Conservation (phyloP, 352 stramenopile species). For the Pilasporangium apinafurcum region DNA sequence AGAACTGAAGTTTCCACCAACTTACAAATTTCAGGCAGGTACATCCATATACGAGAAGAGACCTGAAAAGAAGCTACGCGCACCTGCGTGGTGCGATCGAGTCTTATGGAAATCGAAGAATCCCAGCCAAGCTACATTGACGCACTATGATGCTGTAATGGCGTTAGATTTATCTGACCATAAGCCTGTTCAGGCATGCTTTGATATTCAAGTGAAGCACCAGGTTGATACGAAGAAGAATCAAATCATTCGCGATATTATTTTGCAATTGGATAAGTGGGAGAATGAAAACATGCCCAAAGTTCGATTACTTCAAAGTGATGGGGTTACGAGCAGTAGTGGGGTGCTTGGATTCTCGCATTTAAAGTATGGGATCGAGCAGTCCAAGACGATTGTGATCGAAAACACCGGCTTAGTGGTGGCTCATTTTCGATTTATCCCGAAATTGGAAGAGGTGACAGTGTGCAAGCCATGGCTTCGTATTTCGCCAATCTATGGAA, state of each 20-base stretch:
- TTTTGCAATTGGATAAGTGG: conserved; percentile 93
- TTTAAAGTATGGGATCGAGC: conserved; percentile 57
- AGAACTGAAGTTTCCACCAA: conserved; percentile 89
- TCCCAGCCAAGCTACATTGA: conserved; percentile 37
- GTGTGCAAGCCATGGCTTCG: conserved; percentile 93
- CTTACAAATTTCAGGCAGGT: conserved; percentile 97
- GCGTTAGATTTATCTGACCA: conserved; percentile 97
- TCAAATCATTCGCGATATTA: conserved; percentile 90
- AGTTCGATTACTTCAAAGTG: conserved; percentile 69
- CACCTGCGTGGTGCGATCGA: conserved; percentile 95
- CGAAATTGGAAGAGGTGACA: conserved; percentile 77
- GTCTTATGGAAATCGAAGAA: conserved; percentile 77
- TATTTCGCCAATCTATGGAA: conserved; percentile 84
- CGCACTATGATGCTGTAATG: conserved; percentile 86
- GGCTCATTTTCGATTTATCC: conserved; percentile 93
- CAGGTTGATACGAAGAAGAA: conserved; percentile 88
- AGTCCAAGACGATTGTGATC: conserved; percentile 58
- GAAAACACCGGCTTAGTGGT: conserved; percentile 93
- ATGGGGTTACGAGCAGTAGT: conserved; percentile 29
- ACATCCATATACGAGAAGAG: conserved; percentile 95
- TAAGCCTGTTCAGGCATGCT: conserved; percentile 95
- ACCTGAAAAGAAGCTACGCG: conserved; percentile 98
- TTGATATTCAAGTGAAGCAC: conserved; percentile 90
- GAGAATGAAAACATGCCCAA: conserved; percentile 96
- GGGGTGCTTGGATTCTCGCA: conserved; percentile 60